Percentiles rank a stretch among this genome's conserved stretches.
Conservation (phyloP, 1,284 basidiomycete genomes). For the Irpex sp. region DNA sequence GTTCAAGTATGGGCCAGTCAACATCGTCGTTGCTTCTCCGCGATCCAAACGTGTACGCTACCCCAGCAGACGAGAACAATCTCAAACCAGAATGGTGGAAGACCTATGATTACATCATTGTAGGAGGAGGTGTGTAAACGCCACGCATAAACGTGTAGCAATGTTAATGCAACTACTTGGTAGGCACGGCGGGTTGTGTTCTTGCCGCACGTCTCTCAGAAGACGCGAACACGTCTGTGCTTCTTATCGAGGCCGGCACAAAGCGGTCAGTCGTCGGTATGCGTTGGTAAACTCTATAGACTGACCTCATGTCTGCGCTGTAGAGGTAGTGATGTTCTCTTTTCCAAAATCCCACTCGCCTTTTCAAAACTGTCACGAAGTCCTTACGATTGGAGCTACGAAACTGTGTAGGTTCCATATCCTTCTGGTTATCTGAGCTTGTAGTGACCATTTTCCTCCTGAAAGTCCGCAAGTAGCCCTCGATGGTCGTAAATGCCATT, state of each 20-base stretch:
- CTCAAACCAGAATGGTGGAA: not conserved
- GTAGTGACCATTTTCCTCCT: not conserved
- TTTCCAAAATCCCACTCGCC: not conserved
- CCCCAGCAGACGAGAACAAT: not conserved
- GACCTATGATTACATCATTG: not conserved
- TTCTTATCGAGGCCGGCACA: conserved; percentile 7
- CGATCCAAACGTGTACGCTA: not conserved
- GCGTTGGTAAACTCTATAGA: not conserved
- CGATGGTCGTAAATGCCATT: not conserved
- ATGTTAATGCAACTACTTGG: not conserved
- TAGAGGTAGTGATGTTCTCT: not conserved
- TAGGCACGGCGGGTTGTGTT: conserved; percentile 5
- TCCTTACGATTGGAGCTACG: not conserved
- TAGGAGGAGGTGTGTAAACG: not conserved
- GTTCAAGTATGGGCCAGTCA: not conserved
- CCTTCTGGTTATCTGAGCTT: not conserved
- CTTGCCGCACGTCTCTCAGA: conserved; percentile 4
- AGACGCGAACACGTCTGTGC: conserved; percentile 1
- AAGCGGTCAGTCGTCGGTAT: not conserved
- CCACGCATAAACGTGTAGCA: not conserved
- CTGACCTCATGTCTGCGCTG: not conserved
- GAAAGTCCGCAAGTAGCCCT: not conserved
- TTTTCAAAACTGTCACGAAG: not conserved
- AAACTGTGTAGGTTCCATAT: not conserved
- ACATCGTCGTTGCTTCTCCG: not conserved